Evolutionary conservation across 176 grass and related monocot genomes (phyloP).

Genomic region (Melocanna baccifera): DNA sequence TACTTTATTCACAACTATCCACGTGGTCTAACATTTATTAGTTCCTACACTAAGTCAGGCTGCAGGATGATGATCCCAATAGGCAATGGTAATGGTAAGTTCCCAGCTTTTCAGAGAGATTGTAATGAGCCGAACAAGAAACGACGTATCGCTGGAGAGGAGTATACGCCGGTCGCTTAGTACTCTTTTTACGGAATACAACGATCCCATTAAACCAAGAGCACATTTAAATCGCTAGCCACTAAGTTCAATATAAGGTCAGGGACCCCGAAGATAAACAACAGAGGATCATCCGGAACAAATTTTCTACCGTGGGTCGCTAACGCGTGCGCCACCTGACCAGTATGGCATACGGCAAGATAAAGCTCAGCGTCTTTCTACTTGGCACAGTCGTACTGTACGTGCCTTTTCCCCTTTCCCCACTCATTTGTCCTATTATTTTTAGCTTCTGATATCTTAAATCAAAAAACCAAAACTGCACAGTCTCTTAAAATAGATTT

Average conservation of each 20-base stretch:
- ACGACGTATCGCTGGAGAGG: background rate
- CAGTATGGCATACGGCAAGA: background rate
- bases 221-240: no score
- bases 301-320: no score
- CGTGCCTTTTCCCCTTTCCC: background rate
- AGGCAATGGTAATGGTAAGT: background rate
- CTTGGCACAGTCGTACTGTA: background rate
- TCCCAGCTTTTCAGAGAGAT: background rate
- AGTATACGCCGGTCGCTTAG: background rate
- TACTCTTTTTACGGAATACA: background rate
- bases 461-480: no score
- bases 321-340: no score
- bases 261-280: no score
- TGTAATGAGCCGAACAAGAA: background rate
- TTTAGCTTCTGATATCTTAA: no score
- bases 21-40: no score
- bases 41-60: background rate
- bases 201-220: no score
- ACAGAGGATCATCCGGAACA: no score
- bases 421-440: background rate
- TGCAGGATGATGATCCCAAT: background rate
- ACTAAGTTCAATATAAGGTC: no score
- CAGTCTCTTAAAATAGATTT: no score
- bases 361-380: constrained; percentile 3
- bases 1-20: no score